phyloP scores from a whole-genome alignment of 176 grass and related monocot species.

The Hordeum vulgare region DNA sequence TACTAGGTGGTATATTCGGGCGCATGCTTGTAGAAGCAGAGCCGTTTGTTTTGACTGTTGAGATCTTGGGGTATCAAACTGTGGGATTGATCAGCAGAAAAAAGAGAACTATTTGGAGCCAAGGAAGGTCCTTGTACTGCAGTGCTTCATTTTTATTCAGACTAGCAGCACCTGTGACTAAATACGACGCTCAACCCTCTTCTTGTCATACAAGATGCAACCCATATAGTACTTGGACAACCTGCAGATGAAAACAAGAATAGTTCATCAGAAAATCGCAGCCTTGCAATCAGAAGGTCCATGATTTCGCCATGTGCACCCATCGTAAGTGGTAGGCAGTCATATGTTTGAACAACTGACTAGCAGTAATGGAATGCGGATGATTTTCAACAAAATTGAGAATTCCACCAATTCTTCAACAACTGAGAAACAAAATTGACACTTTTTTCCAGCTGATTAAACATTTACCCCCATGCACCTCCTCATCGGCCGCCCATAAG shows the following conservation, averaged over 20 bases:
- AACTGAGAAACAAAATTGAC: neutral
- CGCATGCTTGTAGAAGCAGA: slow-evolving; percentile 20
- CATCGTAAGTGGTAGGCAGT: no score
- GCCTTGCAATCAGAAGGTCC: neutral
- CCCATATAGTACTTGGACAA: slow-evolving; percentile 18
- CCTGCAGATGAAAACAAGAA: slow-evolving; percentile 16
- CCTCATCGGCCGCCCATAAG: neutral
- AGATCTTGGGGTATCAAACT: neutral
- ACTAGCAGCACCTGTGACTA: neutral
- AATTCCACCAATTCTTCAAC: neutral
- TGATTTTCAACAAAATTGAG: neutral
- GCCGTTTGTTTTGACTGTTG: slow-evolving; percentile 17
- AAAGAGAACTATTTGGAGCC: neutral
- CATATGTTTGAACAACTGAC: no score
- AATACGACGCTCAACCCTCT: slow-evolving; percentile 7
- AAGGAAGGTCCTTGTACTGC: neutral
- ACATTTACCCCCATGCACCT: neutral
- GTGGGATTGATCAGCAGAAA: neutral
- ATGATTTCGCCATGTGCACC: neutral
- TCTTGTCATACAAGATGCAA: slow-evolving; percentile 17
- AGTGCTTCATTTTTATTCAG: neutral
- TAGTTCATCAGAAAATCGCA: neutral
- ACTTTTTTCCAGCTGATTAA: neutral
- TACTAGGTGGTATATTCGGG: neutral
- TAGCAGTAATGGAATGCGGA: neutral